Percentiles rank a stretch among this genome's conserved stretches.
phyloP scores from a whole-genome alignment of 2,329 filamentous ascomycete genomes.

The Parastagonospora avenae region DNA sequence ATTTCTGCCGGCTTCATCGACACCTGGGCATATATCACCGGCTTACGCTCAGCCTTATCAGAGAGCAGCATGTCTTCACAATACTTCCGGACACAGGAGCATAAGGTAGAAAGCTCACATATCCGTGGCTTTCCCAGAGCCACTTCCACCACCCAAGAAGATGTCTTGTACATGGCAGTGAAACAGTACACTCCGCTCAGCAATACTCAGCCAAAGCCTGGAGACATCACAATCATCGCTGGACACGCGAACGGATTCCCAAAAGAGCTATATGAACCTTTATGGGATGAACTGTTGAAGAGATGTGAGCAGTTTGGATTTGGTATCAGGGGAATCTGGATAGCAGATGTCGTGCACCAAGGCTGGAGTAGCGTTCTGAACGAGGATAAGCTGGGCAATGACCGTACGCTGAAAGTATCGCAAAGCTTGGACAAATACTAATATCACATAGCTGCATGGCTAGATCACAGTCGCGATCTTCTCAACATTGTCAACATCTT shows the following conservation, averaged over 20 bases:
- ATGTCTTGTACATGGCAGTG: slow-evolving; percentile 72
- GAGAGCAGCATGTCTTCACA: slow-evolving; percentile 45
- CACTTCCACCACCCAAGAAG: slow-evolving; percentile 74
- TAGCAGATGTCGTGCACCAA: slow-evolving; percentile 86
- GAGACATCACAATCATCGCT: slow-evolving; percentile 83
- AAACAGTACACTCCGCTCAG: slow-evolving; percentile 86
- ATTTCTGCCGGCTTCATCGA: neutral
- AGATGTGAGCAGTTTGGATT: slow-evolving; percentile 65
- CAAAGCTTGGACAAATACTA: neutral
- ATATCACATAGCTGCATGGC: slow-evolving; percentile 70
- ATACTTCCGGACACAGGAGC: slow-evolving; percentile 71
- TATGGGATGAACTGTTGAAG: slow-evolving; percentile 81
- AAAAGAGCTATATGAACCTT: slow-evolving; percentile 92
- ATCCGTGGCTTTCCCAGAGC: slow-evolving; percentile 81
- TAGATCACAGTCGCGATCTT: slow-evolving; percentile 83
- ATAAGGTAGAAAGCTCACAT: slow-evolving; percentile 70
- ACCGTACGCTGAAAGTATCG: slow-evolving; percentile 65
- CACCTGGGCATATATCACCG: neutral
- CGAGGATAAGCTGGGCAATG: slow-evolving; percentile 76
- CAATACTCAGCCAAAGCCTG: slow-evolving; percentile 69
- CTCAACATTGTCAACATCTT: slow-evolving; percentile 85
- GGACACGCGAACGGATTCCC: slow-evolving; percentile 92
- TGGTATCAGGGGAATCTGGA: slow-evolving; percentile 82
- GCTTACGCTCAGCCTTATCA: neutral
- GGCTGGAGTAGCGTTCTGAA: slow-evolving; percentile 80